Percentiles rank a stretch among this genome's conserved stretches.
phyloP scores from a whole-genome alignment of 2,329 filamentous ascomycete species.

The Xylariaceae sp. region DNA sequence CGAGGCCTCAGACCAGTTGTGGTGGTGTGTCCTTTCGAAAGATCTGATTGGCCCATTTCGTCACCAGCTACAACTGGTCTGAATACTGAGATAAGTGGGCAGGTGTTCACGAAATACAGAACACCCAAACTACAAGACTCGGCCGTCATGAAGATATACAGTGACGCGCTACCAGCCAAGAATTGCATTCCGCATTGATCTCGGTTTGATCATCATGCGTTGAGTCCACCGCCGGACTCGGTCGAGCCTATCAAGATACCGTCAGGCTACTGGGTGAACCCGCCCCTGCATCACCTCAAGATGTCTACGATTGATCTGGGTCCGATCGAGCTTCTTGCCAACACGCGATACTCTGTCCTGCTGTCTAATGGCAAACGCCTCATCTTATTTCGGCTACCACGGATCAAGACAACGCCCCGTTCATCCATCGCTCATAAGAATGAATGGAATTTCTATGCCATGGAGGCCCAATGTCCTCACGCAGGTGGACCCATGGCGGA shows the following conservation, averaged over 20 bases:
- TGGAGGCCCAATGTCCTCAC: slow-evolving; percentile 46
- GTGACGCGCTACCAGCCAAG: too few relatives aligned
- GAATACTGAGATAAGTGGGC: too few relatives aligned
- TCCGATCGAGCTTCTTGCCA: slow-evolving; percentile 30
- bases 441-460: slow-evolving; percentile 44
- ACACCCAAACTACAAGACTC: too few relatives aligned
- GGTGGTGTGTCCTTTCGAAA: too few relatives aligned
- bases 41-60: too few relatives aligned
- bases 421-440: slow-evolving; percentile 30
- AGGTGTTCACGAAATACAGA: too few relatives aligned
- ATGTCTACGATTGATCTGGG: slow-evolving; percentile 30
- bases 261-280: background rate
- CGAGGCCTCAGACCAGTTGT: too few relatives aligned
- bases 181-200: background rate
- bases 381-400: slow-evolving; percentile 41
- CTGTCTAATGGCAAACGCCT: slow-evolving; percentile 42
- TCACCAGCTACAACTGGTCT: too few relatives aligned
- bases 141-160: too few relatives aligned
- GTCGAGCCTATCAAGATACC: slow-evolving; percentile 3
- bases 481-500: slow-evolving; percentile 44
- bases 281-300: slow-evolving; percentile 1
- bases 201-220: too few relatives aligned
- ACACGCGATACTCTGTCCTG: slow-evolving; percentile 39
- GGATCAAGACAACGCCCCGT: slow-evolving; percentile 31
- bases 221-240: too few relatives aligned